Base-by-base conservation (phyloP, 495 filamentous ascomycete genomes). In the Lindgomyces ingoldianus region DNA sequence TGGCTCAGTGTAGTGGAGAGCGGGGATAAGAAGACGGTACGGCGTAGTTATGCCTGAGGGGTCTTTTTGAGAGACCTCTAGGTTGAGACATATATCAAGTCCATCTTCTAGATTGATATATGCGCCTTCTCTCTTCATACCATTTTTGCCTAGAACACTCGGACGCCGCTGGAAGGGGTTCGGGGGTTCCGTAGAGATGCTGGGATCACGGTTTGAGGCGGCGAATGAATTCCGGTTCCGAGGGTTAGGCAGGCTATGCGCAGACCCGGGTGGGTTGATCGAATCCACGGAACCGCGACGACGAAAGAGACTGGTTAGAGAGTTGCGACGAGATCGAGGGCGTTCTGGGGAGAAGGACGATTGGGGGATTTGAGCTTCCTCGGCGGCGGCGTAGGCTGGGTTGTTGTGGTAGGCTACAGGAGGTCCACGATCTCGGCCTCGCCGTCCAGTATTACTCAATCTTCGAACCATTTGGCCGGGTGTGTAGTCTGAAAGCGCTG, bases 31-130 rank as follows among this genome's bases (percentile, higher is more conserved):
- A 24, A 98, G 74, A 21, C 92, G 81, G 73, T 98, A 98, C 29
- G 91, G 89, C 46, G 84, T 83, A 1, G 94, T 98, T 67, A 88
- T 89, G n/a, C 94, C 95, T 0, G 87, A 83, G 0, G 95, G 94
- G 69, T 98, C 91, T 60, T 84, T 83, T 26, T 88, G 84, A 67
- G 85, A 89, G 65, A 97, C 84, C 77, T 98, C 94, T 68, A 94
- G 84, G 67, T 95, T 93, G 26, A 98, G 74, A 10, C 82, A 87
- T 26, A 98, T 85, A 53, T 96, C 91, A 22, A 98, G 79, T 1
- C 91, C 92, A 44, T 86, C 86, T 64, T 90, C 79, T 0, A 96
- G 80, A 65, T 95, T 83, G 68, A 93, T 77, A 22, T 76, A 73
- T 16, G 19, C 45, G 25, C 44, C 69, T 21, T 68, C 57, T 2